Evolutionary conservation across 2,329 filamentous ascomycete species (phyloP).

Genomic region (Nemania bipapillata): DNA sequence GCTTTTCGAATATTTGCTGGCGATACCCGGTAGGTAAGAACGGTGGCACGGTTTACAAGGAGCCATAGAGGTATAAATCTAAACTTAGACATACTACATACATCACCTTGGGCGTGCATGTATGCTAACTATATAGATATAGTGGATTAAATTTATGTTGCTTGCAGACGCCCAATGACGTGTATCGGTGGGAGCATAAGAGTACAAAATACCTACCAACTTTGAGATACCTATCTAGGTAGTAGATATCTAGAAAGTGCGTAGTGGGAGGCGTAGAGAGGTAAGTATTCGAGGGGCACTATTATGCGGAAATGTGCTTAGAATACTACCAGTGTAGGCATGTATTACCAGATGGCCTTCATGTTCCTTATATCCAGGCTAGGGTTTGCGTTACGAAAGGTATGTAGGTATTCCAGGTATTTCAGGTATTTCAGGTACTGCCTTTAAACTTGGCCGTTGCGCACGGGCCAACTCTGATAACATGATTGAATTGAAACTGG

Average conservation of each 20-base stretch:
- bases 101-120: background rate
- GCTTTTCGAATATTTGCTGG: slow-evolving; percentile 10
- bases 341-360: too few species aligned
- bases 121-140: background rate
- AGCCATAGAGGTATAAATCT: slow-evolving; percentile 1
- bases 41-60: slow-evolving; percentile 19
- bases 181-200: background rate
- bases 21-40: slow-evolving; percentile 16
- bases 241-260: too few species aligned
- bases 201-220: background rate
- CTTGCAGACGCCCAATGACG: background rate
- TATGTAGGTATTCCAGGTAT: too few species aligned
- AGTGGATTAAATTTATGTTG: background rate
- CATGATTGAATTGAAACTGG: background rate
- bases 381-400: too few species aligned
- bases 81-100: slow-evolving; percentile 1
- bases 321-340: too few species aligned
- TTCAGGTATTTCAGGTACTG: background rate
- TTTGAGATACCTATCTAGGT: background rate
- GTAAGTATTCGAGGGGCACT: too few species aligned
- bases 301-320: too few species aligned
- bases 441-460: background rate
- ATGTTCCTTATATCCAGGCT: too few species aligned
- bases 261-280: too few species aligned
- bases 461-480: background rate